Evolutionary conservation across 2,329 filamentous ascomycete species (phyloP), one percentile per base, ranked within the genome.

Genomic region (Trichoderma sp.): DNA sequence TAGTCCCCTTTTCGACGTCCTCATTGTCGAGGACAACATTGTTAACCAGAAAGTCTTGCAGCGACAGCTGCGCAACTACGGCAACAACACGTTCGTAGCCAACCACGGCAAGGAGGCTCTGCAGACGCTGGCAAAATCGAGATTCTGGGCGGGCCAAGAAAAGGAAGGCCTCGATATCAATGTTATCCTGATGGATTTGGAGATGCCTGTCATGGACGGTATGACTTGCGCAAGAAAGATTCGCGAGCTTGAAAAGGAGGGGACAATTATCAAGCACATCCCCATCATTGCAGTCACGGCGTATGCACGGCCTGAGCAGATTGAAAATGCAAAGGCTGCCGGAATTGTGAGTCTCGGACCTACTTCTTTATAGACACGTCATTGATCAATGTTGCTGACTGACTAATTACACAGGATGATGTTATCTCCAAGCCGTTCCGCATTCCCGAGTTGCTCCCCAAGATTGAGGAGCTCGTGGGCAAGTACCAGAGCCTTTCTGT

Each of bases 131-230:
- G 82, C 86, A 72, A 83, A 81, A 63, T 90, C 88, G 9, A 82
- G 84, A 6, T 90, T 87, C 77, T 90, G 88, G 88, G 77, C 79
- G 26, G 85, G 85, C 15, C 81, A 84, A 9, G 84, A 85, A 73
- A 72, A 79, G 17, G 80, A 83, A 15, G 85, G 85, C 3, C 80
- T 85, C 9, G 85, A 89, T 62, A 85, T 93, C 28, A 88, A 89
- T 9, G 85, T 94, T 59, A 90, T 95, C 13, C 80, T 95, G 6
- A 94, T 95, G 92, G 93, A 95, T 77, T 85, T 94, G 62, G 92
- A 94, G 77, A 95, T 95, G 92, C 92, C 92, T 1, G 86, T 94
- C 57, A 94, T 94, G 92, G 92, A 95, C 76, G 93, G 93, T 43
- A 88, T 93, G 80, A 91, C 91, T 2, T 93, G 92, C 74, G 90